A percentile compares a stretch with the other conserved stretches of the same genome.
These are phyloP conservation scores for Verticillium tricorpus DNA, from an alignment of 2,329 filamentous ascomycete genomes.

Conservation along the genomic window DNA sequence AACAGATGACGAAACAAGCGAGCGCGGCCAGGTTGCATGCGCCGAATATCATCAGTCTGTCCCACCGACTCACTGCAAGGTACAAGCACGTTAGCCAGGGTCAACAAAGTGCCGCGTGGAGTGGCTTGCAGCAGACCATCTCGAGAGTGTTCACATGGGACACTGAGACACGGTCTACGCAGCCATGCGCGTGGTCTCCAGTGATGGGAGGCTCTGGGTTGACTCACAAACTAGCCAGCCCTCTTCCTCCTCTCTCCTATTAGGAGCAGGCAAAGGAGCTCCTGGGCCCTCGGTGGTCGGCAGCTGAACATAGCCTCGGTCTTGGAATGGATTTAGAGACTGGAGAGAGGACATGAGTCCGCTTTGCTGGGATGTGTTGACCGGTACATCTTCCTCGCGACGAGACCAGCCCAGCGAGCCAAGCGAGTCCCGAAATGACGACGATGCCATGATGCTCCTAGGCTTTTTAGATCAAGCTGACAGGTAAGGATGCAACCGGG, in stretches of 20 bases:
- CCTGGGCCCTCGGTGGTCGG: conserved; percentile 79
- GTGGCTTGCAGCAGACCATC: background rate
- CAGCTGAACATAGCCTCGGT: conserved; percentile 83
- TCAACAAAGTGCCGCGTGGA: conserved; percentile 16
- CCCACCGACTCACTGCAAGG: conserved; percentile 86
- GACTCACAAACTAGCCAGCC: conserved; percentile 91
- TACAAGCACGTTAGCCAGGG: conserved; percentile 15
- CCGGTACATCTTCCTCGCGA: conserved; percentile 70
- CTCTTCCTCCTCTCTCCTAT: conserved; percentile 87
- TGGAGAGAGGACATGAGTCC: conserved; percentile 78
- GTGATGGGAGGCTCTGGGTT: conserved; percentile 14
- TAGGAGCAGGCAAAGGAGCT: conserved; percentile 80
- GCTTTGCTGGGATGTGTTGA: conserved; percentile 65
- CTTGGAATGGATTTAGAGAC: conserved; percentile 82
- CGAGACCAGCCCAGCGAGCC: conserved; percentile 94
- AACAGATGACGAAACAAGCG: conserved; percentile 90
- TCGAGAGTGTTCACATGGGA: conserved; percentile 30
- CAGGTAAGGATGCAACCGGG: background rate
- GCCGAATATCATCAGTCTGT: conserved; percentile 86
- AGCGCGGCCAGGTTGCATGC: conserved; percentile 86
- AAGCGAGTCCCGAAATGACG: conserved; percentile 89
- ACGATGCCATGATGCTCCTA: conserved; percentile 66
- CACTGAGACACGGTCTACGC: conserved; percentile 22
- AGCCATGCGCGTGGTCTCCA: conserved; percentile 38
- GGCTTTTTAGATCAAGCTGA: background rate